Percentiles rank a stretch among this genome's conserved stretches.
Conservation (phyloP, 2,329 filamentous ascomycete genomes). For the Pestalotiopsis fici region DNA sequence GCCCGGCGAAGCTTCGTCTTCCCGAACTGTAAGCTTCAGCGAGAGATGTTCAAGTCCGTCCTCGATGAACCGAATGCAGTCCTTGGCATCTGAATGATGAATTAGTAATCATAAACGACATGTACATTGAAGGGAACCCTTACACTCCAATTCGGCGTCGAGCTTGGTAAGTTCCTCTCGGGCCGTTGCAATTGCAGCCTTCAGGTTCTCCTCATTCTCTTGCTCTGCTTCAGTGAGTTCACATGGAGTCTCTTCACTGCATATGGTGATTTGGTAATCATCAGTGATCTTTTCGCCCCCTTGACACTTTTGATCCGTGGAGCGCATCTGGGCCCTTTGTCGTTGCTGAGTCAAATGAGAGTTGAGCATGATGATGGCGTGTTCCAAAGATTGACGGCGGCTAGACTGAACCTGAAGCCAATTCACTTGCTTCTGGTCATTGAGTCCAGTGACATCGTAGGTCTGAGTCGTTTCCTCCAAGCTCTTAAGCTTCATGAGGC, state of each 20-base stretch:
- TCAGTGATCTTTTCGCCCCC: conserved; percentile 21
- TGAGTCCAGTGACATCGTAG: conserved; percentile 17
- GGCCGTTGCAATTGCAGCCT: conserved; percentile 33
- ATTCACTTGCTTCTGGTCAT: conserved; percentile 9
- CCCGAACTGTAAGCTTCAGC: conserved; percentile 31
- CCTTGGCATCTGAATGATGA: conserved; percentile 18
- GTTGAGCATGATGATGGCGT: conserved; percentile 21
- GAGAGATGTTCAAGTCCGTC: conserved; percentile 21
- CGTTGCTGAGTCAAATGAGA: conserved; percentile 22
- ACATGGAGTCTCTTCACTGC: conserved; percentile 39
- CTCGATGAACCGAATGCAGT: conserved; percentile 16
- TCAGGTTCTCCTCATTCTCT: conserved; percentile 27
- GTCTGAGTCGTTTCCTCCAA: conserved; percentile 16
- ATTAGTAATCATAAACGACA: not conserved
- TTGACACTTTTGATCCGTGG: conserved; percentile 19
- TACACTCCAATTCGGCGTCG: conserved; percentile 35
- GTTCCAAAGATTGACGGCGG: conserved; percentile 23
- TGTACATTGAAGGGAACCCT: conserved; percentile 11
- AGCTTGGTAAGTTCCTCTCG: conserved; percentile 33
- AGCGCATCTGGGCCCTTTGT: conserved; percentile 27
- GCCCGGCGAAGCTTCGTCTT: conserved; percentile 28
- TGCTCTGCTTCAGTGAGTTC: conserved; percentile 34
- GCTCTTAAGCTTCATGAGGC: conserved; percentile 8
- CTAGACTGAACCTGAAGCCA: conserved; percentile 20
- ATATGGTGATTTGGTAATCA: conserved; percentile 17